Base-by-base conservation (phyloP, 2,329 filamentous ascomycete species). In the Fonsecaea erecta region DNA sequence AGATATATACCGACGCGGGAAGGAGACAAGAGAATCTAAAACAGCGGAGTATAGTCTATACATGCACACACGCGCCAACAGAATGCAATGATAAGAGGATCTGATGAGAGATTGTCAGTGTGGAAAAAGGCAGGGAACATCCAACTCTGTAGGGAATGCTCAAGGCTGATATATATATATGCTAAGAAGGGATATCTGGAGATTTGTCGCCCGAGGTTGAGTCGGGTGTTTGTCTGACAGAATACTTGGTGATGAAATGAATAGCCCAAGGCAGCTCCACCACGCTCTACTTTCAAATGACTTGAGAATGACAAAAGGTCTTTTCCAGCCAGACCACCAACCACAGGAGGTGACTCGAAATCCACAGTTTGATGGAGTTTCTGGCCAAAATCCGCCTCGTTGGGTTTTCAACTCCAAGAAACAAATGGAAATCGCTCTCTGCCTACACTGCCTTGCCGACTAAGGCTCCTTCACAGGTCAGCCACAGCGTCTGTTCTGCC, bases 301-400 rank as follows among this genome's bases (percentile, higher is more conserved):
- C 35, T 12, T 9, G 14, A 3, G 24, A 48, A 48, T 48, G 43
- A 48, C 43, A 24, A 12, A 2, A 11, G 2, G 18, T 9, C 11
- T 24, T 48, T 48, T 24, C n/a, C 43, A 48, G 43, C 4, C 18
- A 48, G 43, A 12, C 43, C 11, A 21, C 21, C 26, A 9, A 54
- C 24, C 28, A 8, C 28, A 30, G 3, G 18, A 14, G 7, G 8
- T 24, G 43, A 48, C 43, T 48, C 35, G 35, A 57, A 28, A 30
- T 34, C 14, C 55, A 58, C 35, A 37, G 24, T 58, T 18, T 6
- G 54, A 56, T 8, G 35, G 30, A 32, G 6, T 46, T 37, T 16
- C 3, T n/a, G 37, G n/a, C 37, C 35, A 40, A 58, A 58, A 32
- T 60, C 59, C 55, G 57, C 30, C 57, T 60, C 21, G 37, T 57